Percentiles rank a stretch among this genome's conserved stretches.
phyloP scores from a whole-genome alignment of 768 basidiomycete genomes.

The Xerocomellus dryophilus region DNA sequence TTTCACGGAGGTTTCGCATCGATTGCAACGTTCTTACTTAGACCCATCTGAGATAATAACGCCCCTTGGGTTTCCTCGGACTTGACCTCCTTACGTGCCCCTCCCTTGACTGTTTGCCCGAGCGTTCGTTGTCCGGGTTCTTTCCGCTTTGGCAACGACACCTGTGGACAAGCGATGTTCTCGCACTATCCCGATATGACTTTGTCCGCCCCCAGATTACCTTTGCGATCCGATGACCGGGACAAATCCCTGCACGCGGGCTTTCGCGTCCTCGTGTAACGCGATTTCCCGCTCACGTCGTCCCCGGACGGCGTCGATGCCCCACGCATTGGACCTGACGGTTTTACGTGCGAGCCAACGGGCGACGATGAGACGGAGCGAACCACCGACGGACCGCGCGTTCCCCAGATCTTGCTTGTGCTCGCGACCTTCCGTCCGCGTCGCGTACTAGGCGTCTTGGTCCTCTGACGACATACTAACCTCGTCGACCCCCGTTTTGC shows the following conservation, averaged over 20 bases:
- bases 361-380: not conserved
- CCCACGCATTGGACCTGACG: conserved; percentile 7
- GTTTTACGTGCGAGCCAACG: conserved; percentile 7
- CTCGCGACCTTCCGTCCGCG: conserved; percentile 10
- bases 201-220: not conserved
- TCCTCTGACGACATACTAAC: conserved; percentile 13
- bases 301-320: conserved; percentile 6
- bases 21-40: not conserved
- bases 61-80: conserved; percentile 2
- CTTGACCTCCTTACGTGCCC: conserved; percentile 1
- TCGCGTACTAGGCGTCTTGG: conserved; percentile 4
- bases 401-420: conserved; percentile 5
- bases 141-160: not conserved
- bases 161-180: conserved; percentile 7
- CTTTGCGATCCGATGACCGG: conserved; percentile 11
- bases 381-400: not conserved
- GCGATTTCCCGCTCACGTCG: conserved; percentile 10
- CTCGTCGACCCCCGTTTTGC: too few species aligned
- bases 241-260: not conserved
- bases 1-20: not conserved
- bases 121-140: conserved; percentile 8
- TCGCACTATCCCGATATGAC: conserved; percentile 9
- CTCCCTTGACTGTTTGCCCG: conserved; percentile 1
- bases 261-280: conserved; percentile 10
- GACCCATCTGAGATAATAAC: conserved; percentile 12